Conservation (phyloP, 1,139 yeast species). For the Scheffersomyces illinoinensis region DNA sequence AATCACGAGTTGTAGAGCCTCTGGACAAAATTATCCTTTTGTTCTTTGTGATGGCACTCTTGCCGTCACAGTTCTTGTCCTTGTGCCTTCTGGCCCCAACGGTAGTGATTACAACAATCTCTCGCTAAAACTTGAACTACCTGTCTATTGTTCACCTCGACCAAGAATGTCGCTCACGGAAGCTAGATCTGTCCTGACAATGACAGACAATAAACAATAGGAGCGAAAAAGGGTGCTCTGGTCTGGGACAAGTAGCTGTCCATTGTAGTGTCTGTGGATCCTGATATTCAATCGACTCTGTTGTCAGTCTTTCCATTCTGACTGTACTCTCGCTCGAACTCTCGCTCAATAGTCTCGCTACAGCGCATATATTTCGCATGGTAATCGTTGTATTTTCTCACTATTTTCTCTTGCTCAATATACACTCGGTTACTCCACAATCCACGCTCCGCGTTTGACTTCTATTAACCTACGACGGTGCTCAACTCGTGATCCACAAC, state of each 20-base stretch:
- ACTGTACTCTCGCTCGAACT: no score
- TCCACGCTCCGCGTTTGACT: not conserved
- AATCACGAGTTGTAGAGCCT: no score
- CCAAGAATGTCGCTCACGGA: not conserved
- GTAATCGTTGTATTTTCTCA: not conserved
- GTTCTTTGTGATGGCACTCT: no score
- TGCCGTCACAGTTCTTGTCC: no score
- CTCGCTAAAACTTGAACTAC: not conserved
- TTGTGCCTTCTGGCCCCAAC: not conserved
- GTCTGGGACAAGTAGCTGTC: not conserved
- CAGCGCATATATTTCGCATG: not conserved
- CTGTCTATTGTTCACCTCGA: not conserved
- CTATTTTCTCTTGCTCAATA: not conserved
- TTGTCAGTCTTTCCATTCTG: not conserved
- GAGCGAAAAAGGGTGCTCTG: not conserved
- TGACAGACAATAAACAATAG: not conserved
- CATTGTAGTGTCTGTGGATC: not conserved
- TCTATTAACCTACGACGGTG: not conserved
- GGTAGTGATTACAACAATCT: not conserved
- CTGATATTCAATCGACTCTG: no score
- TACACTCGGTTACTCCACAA: not conserved
- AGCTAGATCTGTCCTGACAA: not conserved
- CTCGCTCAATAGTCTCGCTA: not conserved
- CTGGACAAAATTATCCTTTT: no score
- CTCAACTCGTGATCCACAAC: slow-evolving; percentile 26